Evolutionary conservation across 441 rosid species (phyloP).

Genomic region (Biscutella laevigata): DNA sequence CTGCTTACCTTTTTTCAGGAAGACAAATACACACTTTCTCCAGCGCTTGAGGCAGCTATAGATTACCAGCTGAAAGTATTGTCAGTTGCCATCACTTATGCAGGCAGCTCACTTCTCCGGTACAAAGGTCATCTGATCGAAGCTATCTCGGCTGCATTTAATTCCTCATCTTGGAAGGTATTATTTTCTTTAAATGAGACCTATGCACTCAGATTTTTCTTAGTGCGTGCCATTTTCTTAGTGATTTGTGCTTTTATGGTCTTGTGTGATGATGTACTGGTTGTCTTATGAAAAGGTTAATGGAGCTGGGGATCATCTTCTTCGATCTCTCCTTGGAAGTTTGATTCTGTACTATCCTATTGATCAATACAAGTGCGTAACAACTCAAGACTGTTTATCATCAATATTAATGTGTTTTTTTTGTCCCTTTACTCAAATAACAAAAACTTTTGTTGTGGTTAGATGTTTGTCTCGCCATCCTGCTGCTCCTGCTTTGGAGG

Average conservation of each 20-base stretch:
- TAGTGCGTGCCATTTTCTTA: constrained; percentile 1
- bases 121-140: constrained; percentile 70
- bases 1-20: constrained; percentile 26
- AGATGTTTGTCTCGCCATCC: constrained; percentile 82
- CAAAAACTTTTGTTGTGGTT: constrained; percentile 24
- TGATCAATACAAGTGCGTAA: constrained; percentile 80
- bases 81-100: constrained; percentile 88
- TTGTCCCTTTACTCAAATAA: constrained; percentile 5
- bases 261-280: constrained; percentile 12
- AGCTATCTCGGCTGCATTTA: constrained; percentile 77
- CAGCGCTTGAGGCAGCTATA: constrained; percentile 90
- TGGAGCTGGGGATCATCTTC: constrained; percentile 94
- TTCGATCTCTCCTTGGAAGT: constrained; percentile 89
- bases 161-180: constrained; percentile 99
- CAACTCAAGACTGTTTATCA: constrained; percentile 5
- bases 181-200: constrained; percentile 11
- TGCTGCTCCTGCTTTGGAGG: constrained; percentile 71
- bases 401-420: constrained; percentile 2
- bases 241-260: constrained; percentile 8
- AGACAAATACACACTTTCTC: constrained; percentile 80
- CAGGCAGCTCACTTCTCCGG: constrained; percentile 76
- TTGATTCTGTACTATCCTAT: constrained; percentile 82
- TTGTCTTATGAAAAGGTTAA: constrained; percentile 52
- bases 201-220: constrained; percentile 3
- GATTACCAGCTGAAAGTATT: constrained; percentile 88